Base-by-base conservation (phyloP, 164 flowering plant species). In the Cinnamomum chago region DNA sequence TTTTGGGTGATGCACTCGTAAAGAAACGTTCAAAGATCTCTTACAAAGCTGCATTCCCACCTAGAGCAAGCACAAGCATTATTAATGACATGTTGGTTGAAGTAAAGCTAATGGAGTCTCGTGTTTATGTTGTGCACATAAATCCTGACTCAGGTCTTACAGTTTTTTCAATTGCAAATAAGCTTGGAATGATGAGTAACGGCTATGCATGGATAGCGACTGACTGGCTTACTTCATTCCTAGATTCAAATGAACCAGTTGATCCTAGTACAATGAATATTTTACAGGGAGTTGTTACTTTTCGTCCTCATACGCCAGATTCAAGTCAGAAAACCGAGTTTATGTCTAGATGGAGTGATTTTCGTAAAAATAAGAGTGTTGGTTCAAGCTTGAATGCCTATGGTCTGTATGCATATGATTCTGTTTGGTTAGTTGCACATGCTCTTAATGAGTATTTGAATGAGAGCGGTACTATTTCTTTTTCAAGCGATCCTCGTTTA, bases 151-250 rank as follows among this genome's bases (percentile, higher is more conserved):
- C 91, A 35, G 97, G 96, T 67, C 75, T 86, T 64, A 23, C 40
- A 20, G 67, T 95, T 40, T 93, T 95, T 74, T 77, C 87, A 40
- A 77, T 82, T 50, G 99, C 96, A 10, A 83, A 90, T 68, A 13
- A 35, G 28, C 93, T 90, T 65, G 84, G 80, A 12, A 93, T 95
- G 99, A 82, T 87, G 88, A 69, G 27, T 25, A 72, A 18, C 52
- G 92, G 93, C 73, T 93, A 90, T 85, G 97, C 90, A 25, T 95
- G 99, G 99, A 86, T 95, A 72, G 87, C 96, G 30, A 89, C 99
- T 35, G 97, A 92, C 82, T 95, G 99, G 99, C 97, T 95, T 74
- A 80, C 97, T 71, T 78, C 98, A 20, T 73, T 80, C 70, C 72
- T 95, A 52, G 99, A 95, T 85, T 80, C 88, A 23, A 79, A 77